A percentile compares a stretch with the other conserved stretches of the same genome.
These are phyloP conservation scores for Leersia perrieri DNA, from an alignment of 176 grass and related monocot genomes.

Conservation along the genomic window DNA sequence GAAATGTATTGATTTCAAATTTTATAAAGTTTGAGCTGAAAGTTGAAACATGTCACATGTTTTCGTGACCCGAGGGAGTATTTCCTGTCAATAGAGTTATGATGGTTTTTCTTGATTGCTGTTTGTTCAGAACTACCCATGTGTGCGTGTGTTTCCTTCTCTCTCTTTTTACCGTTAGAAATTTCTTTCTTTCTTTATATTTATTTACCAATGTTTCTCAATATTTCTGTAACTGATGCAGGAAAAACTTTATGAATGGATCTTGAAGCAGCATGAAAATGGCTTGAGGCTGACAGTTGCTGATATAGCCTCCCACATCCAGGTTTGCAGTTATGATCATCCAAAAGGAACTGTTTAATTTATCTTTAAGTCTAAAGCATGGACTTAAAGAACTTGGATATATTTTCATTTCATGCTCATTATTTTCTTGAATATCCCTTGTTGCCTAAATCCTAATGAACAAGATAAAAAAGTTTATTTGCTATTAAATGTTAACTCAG, in stretches of 20 bases:
- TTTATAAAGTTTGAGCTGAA: neutral
- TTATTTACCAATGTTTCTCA: neutral
- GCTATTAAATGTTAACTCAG: neutral
- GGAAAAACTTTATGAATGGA: slow-evolving; percentile 78
- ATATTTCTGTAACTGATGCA: slow-evolving; percentile 31
- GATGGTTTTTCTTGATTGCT: too few relatives aligned
- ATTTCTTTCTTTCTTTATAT: neutral
- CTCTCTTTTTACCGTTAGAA: neutral
- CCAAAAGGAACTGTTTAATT: neutral
- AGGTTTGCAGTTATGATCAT: slow-evolving; percentile 31
- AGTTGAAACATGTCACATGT: neutral
- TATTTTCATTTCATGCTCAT: neutral
- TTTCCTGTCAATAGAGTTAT: neutral
- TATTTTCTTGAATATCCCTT: neutral
- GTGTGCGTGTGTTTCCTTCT: too few relatives aligned
- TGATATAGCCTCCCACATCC: slow-evolving; percentile 55
- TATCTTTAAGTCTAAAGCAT: neutral
- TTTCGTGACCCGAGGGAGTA: neutral
- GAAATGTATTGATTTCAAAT: neutral
- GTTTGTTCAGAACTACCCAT: neutral
- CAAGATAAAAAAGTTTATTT: neutral
- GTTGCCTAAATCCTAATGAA: neutral
- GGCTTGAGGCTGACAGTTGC: slow-evolving; percentile 52
- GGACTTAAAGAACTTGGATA: neutral
- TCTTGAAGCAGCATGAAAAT: slow-evolving; percentile 57